A percentile compares a stretch with the other conserved stretches of the same genome.
Conservation (phyloP, 495 filamentous ascomycete species). For the Penicillium lividum region DNA sequence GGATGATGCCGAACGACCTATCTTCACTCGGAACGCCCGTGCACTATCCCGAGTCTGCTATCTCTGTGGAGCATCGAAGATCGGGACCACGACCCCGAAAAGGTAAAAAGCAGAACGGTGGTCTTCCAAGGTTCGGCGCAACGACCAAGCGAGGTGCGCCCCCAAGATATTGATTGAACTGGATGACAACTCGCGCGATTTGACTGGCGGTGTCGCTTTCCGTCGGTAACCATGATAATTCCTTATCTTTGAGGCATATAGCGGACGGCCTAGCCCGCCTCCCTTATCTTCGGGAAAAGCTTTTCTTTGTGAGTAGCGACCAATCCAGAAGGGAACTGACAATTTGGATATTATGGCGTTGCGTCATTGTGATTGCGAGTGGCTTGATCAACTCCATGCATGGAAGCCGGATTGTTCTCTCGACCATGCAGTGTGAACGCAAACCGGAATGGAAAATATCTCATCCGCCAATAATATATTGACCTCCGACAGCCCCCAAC, state of each 20-base stretch:
- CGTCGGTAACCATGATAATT: neutral
- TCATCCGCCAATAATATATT: slow-evolving; percentile 19
- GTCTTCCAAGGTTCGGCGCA: neutral
- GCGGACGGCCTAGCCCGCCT: slow-evolving; percentile 3
- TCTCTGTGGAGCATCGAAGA: neutral
- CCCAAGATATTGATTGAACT: neutral
- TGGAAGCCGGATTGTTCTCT: slow-evolving; percentile 5
- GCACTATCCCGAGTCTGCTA: neutral
- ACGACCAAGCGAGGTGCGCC: neutral
- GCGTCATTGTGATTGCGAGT: slow-evolving; percentile 6
- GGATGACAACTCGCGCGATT: neutral
- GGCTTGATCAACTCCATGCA: slow-evolving; percentile 3
- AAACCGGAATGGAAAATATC: slow-evolving; percentile 11
- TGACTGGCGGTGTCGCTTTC: neutral
- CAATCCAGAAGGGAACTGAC: neutral
- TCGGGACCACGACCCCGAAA: neutral
- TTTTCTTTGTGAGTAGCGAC: neutral
- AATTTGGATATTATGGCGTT: neutral
- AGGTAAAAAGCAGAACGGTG: neutral
- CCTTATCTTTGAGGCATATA: slow-evolving; percentile 12
- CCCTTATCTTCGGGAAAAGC: neutral
- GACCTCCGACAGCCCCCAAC: neutral
- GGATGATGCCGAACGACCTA: neutral
- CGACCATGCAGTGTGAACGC: slow-evolving; percentile 1
- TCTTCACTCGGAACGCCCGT: neutral